Evolutionary conservation across 75 land plant species (phyloP), one percentile per base, ranked within the genome.

Genomic region (Adiantum capillusveneris): DNA sequence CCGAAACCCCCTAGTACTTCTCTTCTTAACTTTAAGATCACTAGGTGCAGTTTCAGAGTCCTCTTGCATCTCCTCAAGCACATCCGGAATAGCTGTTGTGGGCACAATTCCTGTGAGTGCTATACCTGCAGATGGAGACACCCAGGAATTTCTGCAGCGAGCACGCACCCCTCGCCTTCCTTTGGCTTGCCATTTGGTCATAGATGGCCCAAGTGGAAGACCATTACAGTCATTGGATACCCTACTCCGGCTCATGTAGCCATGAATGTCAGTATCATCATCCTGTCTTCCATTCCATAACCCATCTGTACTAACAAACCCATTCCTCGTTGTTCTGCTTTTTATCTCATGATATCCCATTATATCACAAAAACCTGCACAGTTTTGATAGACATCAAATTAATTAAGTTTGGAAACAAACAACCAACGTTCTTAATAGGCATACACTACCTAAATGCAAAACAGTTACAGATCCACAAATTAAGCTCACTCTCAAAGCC

Each of bases 181-280:
- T 64, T 83, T 86, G 48, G 75, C 31, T 52, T 80, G 68, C 90
- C 90, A 86, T 59, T 72, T 83, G 21, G 87, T 83, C 2, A 80
- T 76, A 19, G 56, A 3, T 46, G 50, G 3, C 5, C 50, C 2
- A 17, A 5, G 22, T 6, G 22, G 50, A 21, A 46, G 2, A 46
- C 5, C 6, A 17, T 46, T 3, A 14, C 6, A 17, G 3, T 46
- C 50, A 46, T 34, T 5, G 9, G 37, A 34, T 34, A 34, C 37
- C 3, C 9, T 34, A 9, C 9, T 34, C 37, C 37, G 3, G 3
- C 9, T 9, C 3, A 34, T 3, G 9, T 5, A 34, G 21, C 59
- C 21, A 2, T n/a, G 22, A 21, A 18, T 14, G 6, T 46, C 50
- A 34, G 21, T 36, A 6, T 37, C 60, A 28, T 37, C 22, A 24